Percentiles rank a stretch among this genome's conserved stretches.
These are phyloP conservation scores for Neurospora intermedia DNA, from an alignment of 495 filamentous ascomycete species.

Conservation along the genomic window DNA sequence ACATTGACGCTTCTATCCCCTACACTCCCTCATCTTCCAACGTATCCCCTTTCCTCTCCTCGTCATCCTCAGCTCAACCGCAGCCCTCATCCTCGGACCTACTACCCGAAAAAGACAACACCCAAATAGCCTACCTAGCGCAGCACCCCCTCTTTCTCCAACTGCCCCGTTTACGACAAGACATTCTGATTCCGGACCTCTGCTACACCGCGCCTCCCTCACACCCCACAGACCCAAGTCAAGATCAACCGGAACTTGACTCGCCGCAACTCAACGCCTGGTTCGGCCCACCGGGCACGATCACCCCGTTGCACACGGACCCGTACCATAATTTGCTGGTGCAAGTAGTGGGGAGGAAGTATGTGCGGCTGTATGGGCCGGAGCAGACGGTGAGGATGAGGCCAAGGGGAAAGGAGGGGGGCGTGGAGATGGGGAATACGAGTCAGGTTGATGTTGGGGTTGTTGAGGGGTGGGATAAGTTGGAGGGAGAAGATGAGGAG, in stretches of 20 bases:
- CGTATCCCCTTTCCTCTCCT: neutral
- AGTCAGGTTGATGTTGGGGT: slow-evolving; percentile 60
- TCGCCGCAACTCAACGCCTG: slow-evolving; percentile 69
- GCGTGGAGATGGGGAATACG: slow-evolving; percentile 91
- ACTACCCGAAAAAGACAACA: neutral
- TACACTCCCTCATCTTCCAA: slow-evolving; percentile 4
- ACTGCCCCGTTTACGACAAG: slow-evolving; percentile 63
- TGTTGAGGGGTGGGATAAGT: slow-evolving; percentile 41
- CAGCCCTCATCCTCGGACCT: neutral
- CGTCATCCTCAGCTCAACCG: neutral
- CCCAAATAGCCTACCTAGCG: slow-evolving; percentile 64
- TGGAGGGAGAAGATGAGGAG: slow-evolving; percentile 1
- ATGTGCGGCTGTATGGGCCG: slow-evolving; percentile 76
- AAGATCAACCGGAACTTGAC: slow-evolving; percentile 39
- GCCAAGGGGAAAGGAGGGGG: slow-evolving; percentile 53
- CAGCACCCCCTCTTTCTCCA: slow-evolving; percentile 83
- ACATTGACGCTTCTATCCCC: slow-evolving; percentile 30
- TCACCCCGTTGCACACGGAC: slow-evolving; percentile 88
- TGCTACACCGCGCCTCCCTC: slow-evolving; percentile 62
- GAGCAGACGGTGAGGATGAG: slow-evolving; percentile 46
- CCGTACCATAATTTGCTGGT: slow-evolving; percentile 87
- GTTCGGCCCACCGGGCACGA: slow-evolving; percentile 81
- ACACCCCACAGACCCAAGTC: slow-evolving; percentile 38
- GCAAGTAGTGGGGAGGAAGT: slow-evolving; percentile 87
- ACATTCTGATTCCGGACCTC: slow-evolving; percentile 75